These are phyloP conservation scores for Verticillium nonalfalfae DNA, from an alignment of 2,329 filamentous ascomycete genomes.

Conservation along the genomic window DNA sequence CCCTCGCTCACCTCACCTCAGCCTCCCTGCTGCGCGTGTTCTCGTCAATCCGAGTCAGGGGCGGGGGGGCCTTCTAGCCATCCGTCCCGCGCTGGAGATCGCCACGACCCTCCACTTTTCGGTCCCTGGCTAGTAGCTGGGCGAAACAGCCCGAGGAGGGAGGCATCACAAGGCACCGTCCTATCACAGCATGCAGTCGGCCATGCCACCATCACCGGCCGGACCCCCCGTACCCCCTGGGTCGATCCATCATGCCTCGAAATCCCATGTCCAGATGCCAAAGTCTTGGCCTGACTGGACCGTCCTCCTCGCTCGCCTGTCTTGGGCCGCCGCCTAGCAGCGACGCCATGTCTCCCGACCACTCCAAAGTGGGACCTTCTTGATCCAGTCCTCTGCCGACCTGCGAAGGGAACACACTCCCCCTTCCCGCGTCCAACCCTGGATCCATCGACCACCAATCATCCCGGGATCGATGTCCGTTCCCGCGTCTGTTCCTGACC, in stretches of 20 bases:
- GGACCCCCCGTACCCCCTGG: conserved; percentile 19
- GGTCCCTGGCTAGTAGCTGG: conserved; percentile 16
- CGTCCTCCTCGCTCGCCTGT: conserved; percentile 13
- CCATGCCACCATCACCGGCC: conserved; percentile 11
- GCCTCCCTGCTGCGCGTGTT: conserved; percentile 5
- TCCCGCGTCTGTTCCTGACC: conserved; percentile 24
- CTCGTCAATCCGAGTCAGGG: not conserved
- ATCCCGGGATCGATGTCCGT: conserved; percentile 18
- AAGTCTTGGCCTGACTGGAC: conserved; percentile 28
- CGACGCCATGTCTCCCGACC: conserved; percentile 12
- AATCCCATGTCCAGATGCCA: conserved; percentile 23
- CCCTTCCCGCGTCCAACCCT: conserved; percentile 8
- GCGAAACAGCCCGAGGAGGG: conserved; percentile 13
- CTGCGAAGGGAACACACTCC: conserved; percentile 2
- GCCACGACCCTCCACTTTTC: not conserved
- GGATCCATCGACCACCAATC: conserved; percentile 24
- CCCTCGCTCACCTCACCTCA: conserved; percentile 4
- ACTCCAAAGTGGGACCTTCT: conserved; percentile 10
- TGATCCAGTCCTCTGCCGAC: not conserved
- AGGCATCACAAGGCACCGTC: conserved; percentile 11
- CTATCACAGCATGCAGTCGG: conserved; percentile 19
- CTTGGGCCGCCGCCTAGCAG: conserved; percentile 17
- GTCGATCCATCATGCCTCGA: conserved; percentile 30
- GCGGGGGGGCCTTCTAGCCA: not conserved
- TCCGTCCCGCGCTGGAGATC: conserved; percentile 7